These are phyloP conservation scores for Globisporangium megalacanthum DNA, from an alignment of 352 stramenopile species.

Conservation along the genomic window DNA sequence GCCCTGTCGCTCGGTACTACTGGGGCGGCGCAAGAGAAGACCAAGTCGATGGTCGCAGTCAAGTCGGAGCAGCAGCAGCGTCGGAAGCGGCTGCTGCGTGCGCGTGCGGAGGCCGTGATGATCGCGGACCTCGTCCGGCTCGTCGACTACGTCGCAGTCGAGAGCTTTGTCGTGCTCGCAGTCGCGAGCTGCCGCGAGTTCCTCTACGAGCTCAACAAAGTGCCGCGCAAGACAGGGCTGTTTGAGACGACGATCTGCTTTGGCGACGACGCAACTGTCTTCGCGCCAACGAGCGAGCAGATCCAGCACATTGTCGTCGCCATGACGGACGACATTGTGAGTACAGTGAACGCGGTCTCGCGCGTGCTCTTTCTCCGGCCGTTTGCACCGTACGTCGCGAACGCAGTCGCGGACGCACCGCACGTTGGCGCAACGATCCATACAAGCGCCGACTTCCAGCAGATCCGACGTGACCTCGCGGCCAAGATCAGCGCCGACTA, in stretches of 20 bases:
- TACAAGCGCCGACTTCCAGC: constrained; percentile 59
- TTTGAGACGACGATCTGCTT: constrained; percentile 94
- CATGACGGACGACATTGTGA: constrained; percentile 87
- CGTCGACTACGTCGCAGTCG: constrained; percentile 90
- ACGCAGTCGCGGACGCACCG: constrained; percentile 57
- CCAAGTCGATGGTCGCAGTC: constrained; percentile 89
- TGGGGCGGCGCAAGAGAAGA: constrained; percentile 72
- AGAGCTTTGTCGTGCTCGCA: constrained; percentile 85
- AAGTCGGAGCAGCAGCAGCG: constrained; percentile 89
- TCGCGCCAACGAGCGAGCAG: constrained; percentile 84
- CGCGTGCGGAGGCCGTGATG: constrained; percentile 84
- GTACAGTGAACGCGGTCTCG: constrained; percentile 83
- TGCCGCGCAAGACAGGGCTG: constrained; percentile 83
- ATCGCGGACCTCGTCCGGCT: constrained; percentile 92
- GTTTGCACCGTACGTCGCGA: constrained; percentile 79
- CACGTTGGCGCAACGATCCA: constrained; percentile 77
- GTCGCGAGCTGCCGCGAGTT: constrained; percentile 84
- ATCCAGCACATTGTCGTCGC: constrained; percentile 87
- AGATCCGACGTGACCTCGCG: constrained; percentile 73
- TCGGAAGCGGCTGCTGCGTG: constrained; percentile 75
- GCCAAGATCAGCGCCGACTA: constrained; percentile 88
- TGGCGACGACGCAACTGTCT: constrained; percentile 68
- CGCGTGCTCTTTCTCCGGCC: constrained; percentile 85
- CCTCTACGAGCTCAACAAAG: constrained; percentile 85
- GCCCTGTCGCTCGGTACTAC: constrained; percentile 17